Evolutionary conservation across 164 flowering plant genomes (phyloP).

Genomic region (Stephania japonica): DNA sequence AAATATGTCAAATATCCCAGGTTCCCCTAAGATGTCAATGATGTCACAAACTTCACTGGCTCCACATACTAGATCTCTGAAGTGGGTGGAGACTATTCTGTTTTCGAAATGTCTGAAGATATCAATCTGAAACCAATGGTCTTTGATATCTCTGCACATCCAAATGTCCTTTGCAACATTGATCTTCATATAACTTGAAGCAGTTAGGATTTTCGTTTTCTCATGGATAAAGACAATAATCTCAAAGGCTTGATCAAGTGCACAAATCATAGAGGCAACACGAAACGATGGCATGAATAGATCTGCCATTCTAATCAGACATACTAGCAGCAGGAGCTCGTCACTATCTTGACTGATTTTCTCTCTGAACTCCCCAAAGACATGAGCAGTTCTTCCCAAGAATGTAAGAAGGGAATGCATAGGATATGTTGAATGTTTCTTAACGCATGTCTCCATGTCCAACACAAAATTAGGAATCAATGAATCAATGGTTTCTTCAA

Average conservation of each 20-base stretch:
- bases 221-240: too few relatives aligned
- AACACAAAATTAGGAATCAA: too few relatives aligned
- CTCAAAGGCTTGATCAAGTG: neutral
- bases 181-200: too few relatives aligned
- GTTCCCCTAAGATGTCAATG: neutral
- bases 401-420: too few relatives aligned
- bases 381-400: too few relatives aligned
- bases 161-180: neutral
- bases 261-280: neutral
- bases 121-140: neutral
- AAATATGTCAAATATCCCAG: too few relatives aligned
- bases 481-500: too few relatives aligned
- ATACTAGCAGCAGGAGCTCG: neutral
- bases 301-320: neutral
- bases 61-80: neutral
- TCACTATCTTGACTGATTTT: too few relatives aligned
- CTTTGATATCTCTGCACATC: neutral
- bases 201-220: neutral
- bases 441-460: neutral
- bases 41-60: neutral
- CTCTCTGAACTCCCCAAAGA: too few relatives aligned
- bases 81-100: too few relatives aligned
- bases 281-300: too few relatives aligned
- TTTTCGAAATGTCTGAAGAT: too few relatives aligned
- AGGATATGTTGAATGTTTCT: neutral